These are phyloP conservation scores for Xylariaceae sp. DNA, from an alignment of 2,329 filamentous ascomycete genomes.

Conservation along the genomic window DNA sequence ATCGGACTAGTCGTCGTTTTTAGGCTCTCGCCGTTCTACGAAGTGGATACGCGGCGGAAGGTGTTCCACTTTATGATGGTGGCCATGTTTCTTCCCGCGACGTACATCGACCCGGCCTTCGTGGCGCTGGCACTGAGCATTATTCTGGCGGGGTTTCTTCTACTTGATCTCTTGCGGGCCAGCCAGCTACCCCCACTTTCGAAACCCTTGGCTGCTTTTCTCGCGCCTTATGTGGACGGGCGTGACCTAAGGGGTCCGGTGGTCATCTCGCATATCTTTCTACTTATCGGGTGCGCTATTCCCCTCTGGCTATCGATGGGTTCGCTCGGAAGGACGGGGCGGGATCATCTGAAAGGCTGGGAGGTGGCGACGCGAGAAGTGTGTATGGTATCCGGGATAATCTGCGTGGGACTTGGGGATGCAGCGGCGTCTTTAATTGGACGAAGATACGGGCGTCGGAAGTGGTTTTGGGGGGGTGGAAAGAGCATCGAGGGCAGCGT, in stretches of 20 bases:
- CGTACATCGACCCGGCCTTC: conserved; percentile 82
- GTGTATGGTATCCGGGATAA: conserved; percentile 86
- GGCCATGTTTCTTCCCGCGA: conserved; percentile 84
- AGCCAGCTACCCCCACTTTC: conserved; percentile 88
- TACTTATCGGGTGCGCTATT: conserved; percentile 91
- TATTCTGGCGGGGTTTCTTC: conserved; percentile 76
- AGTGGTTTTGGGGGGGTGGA: conserved; percentile 95
- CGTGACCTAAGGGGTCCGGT: conserved; percentile 89
- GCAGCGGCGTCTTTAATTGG: conserved; percentile 89
- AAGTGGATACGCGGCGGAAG: conserved; percentile 93
- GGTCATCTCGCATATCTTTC: conserved; percentile 92
- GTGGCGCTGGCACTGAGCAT: conserved; percentile 74
- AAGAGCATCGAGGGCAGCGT: conserved; percentile 87
- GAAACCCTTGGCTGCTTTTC: conserved; percentile 77
- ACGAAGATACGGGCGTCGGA: conserved; percentile 75
- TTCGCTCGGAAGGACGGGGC: conserved; percentile 55
- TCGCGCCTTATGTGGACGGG: conserved; percentile 92
- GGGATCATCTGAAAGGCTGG: conserved; percentile 65
- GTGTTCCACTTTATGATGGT: conserved; percentile 99
- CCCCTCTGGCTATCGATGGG: conserved; percentile 87
- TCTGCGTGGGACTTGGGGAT: conserved; percentile 94
- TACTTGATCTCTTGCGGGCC: conserved; percentile 84
- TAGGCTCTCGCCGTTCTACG: conserved; percentile 68
- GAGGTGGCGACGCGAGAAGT: conserved; percentile 69
- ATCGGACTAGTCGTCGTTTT: conserved; percentile 72